Evolutionary conservation across 306 rosid genomes (phyloP).

Genomic region (Sindora glabra): DNA sequence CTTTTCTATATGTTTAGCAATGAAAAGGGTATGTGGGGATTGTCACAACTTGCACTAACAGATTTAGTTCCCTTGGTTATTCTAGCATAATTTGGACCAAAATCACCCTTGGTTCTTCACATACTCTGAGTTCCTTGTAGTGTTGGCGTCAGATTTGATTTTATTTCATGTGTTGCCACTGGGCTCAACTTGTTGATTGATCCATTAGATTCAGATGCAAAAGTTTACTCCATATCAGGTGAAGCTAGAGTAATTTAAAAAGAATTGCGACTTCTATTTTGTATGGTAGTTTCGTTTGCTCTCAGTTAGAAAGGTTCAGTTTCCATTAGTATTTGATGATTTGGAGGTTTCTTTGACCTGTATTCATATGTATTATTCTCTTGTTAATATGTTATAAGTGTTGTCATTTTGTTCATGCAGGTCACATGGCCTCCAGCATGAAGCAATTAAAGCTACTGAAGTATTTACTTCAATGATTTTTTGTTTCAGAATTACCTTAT

Average conservation of each 20-base stretch:
- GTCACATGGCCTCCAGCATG: conserved; percentile 70
- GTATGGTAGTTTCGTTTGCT: background rate
- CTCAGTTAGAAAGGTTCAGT: background rate
- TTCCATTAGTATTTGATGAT: background rate
- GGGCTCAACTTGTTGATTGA: conserved; percentile 12
- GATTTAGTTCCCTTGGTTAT: background rate
- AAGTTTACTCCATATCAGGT: background rate
- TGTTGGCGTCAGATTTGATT: conserved; percentile 8
- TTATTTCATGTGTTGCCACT: background rate
- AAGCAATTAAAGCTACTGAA: conserved; percentile 35
- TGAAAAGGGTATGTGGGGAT: conserved; percentile 5
- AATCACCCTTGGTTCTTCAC: conserved; percentile 6
- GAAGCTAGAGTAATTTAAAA: conserved; percentile 1
- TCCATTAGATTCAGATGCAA: conserved; percentile 1
- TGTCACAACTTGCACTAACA: conserved; percentile 6
- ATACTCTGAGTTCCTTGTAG: background rate
- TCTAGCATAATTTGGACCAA: background rate
- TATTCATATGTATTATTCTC: background rate
- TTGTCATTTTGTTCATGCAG: conserved; percentile 33
- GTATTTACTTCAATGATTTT: conserved; percentile 24
- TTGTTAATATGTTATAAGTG: conserved; percentile 5
- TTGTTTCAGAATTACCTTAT: conserved; percentile 27
- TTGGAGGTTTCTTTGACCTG: background rate
- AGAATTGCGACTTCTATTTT: background rate
- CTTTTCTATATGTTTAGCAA: conserved; percentile 1